Percentiles rank a stretch among this genome's conserved stretches.
Evolutionary conservation across 768 basidiomycete species (phyloP).

Genomic region (Suillus bovinus): DNA sequence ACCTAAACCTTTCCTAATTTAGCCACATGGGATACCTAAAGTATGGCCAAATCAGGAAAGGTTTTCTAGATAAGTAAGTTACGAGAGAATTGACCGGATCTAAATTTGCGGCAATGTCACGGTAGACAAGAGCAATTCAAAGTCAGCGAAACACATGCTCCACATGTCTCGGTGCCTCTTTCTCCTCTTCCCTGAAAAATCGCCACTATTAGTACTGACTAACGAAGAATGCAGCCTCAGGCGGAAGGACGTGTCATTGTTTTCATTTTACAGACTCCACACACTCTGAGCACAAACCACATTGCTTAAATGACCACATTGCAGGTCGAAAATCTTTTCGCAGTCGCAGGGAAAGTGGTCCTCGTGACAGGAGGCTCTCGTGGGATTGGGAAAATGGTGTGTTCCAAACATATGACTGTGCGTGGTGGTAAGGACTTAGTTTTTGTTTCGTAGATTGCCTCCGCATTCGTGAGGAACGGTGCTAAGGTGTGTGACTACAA

Average conservation of each 20-base stretch:
- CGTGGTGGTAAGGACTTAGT: conserved; percentile 12
- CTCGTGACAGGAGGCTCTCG: conserved; percentile 67
- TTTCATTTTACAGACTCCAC: conserved; percentile 3
- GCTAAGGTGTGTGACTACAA: conserved; percentile 42
- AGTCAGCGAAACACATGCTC: conserved; percentile 2
- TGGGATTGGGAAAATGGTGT: conserved; percentile 67
- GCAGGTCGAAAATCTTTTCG: conserved; percentile 42
- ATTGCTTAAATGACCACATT: conserved; percentile 36
- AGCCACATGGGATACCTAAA: too few relatives aligned
- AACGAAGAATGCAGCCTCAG: background rate
- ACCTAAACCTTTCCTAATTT: too few relatives aligned
- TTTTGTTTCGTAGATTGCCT: conserved; percentile 49
- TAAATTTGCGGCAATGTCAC: background rate
- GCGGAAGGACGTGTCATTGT: conserved; percentile 1
- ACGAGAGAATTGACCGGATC: too few relatives aligned
- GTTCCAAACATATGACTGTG: conserved; percentile 13
- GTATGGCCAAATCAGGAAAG: too few relatives aligned
- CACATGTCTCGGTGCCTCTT: conserved; percentile 13
- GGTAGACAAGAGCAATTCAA: background rate
- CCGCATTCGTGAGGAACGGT: conserved; percentile 63
- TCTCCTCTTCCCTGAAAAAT: conserved; percentile 13
- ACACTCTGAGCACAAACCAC: background rate
- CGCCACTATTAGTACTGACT: conserved; percentile 6
- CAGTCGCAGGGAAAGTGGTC: conserved; percentile 53
- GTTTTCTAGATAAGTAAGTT: too few relatives aligned